Conservation (phyloP, 139 green algal species). For the Marvania coccoides region DNA sequence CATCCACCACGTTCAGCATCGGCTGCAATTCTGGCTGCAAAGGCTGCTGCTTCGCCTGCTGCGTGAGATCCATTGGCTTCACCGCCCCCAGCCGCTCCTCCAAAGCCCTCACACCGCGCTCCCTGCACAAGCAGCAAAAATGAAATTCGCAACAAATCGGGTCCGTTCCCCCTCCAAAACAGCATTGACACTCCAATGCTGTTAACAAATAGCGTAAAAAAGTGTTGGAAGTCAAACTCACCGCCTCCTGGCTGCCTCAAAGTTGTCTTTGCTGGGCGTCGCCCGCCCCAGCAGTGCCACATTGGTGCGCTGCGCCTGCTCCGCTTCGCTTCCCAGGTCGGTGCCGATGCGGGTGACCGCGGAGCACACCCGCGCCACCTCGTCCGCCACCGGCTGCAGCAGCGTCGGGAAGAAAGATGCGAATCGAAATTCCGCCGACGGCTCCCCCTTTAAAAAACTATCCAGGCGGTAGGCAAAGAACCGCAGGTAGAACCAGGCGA, state of each 20-base stretch:
- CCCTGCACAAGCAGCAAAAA: constrained; percentile 48
- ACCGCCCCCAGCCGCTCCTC: constrained; percentile 55
- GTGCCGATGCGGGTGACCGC: constrained; percentile 29
- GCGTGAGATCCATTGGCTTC: too few species aligned
- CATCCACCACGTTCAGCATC: too few species aligned
- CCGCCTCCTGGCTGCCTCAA: background rate
- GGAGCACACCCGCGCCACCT: constrained; percentile 25
- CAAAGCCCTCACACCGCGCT: constrained; percentile 66
- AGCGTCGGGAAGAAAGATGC: constrained; percentile 73
- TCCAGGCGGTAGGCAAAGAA: constrained; percentile 36
- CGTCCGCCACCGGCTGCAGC: constrained; percentile 42
- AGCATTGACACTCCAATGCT: too few species aligned
- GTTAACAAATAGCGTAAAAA: too few species aligned
- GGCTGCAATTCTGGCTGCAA: too few species aligned
- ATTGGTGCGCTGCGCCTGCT: background rate
- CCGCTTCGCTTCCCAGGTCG: constrained; percentile 7
- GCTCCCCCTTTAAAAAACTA: constrained; percentile 52
- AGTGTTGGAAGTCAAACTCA: too few species aligned
- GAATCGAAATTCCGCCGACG: constrained; percentile 79
- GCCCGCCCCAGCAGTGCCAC: constrained; percentile 4
- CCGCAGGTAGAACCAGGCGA: constrained; percentile 83
- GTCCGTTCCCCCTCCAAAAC: too few species aligned
- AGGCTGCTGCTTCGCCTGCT: background rate
- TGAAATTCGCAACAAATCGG: too few species aligned
- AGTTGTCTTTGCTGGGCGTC: background rate